Evolutionary conservation across 805 yeast species (phyloP).

Genomic region (Saccharomycopsis fibuligera): DNA sequence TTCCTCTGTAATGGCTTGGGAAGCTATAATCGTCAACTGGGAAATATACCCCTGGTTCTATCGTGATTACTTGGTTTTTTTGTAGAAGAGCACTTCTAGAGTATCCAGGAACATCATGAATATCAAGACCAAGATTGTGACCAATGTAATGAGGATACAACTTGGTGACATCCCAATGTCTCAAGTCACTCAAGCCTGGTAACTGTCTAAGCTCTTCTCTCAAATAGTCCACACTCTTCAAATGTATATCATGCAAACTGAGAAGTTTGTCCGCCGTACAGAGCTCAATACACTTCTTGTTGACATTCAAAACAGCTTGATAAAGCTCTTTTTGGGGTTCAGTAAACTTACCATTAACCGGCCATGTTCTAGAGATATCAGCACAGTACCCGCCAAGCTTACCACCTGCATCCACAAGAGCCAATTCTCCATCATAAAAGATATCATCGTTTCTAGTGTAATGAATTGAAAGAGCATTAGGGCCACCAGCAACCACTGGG

Average conservation of each 20-base stretch:
- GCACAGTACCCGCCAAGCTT: constrained; percentile 89
- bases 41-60: constrained; percentile 93
- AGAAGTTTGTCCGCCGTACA: constrained; percentile 49
- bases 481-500: constrained; percentile 95
- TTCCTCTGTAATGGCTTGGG: constrained; percentile 77
- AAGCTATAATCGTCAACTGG: constrained; percentile 56
- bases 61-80: constrained; percentile 79
- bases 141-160: constrained; percentile 93
- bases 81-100: constrained; percentile 49
- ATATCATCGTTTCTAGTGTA: constrained; percentile 89
- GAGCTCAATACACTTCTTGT: constrained; percentile 65
- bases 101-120: constrained; percentile 70
- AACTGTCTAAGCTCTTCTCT: constrained; percentile 60
- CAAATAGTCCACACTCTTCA: constrained; percentile 53
- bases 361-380: constrained; percentile 97
- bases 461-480: constrained; percentile 85
- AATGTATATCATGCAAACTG: constrained; percentile 72
- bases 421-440: constrained; percentile 70
- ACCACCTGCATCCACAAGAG: constrained; percentile 94
- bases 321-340: constrained; percentile 80
- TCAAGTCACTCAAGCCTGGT: constrained; percentile 51
- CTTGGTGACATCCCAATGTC: constrained; percentile 46
- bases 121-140: constrained; percentile 89
- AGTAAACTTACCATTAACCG: constrained; percentile 67
- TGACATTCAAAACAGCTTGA: constrained; percentile 80